Evolutionary conservation across 352 stramenopile species (phyloP).

Genomic region (Globisporangium middletonii): DNA sequence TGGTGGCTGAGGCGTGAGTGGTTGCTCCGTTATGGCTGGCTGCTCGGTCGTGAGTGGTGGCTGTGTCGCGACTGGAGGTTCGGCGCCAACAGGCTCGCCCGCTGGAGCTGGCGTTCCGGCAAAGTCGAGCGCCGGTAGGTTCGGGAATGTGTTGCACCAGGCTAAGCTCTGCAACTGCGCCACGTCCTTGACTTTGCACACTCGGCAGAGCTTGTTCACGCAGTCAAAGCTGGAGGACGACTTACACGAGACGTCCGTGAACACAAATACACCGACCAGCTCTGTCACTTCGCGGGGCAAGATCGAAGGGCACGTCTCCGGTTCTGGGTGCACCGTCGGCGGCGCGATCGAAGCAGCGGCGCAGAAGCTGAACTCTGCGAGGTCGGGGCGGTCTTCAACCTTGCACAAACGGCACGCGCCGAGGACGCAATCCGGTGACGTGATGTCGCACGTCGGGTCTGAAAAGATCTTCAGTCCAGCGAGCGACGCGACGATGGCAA

Average conservation of each 20-base stretch:
- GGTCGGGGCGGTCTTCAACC: neutral
- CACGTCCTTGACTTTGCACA: constrained; percentile 6
- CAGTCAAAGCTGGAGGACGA: constrained; percentile 3
- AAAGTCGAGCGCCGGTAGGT: neutral
- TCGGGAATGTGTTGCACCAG: constrained; percentile 1
- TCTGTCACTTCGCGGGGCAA: neutral
- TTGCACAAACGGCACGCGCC: constrained; percentile 1
- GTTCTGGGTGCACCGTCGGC: neutral
- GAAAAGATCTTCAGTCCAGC: neutral
- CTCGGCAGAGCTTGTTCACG: constrained; percentile 1
- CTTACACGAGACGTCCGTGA: constrained; percentile 9
- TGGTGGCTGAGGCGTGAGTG: too few species aligned
- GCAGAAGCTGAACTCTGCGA: constrained; percentile 2
- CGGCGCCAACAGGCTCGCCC: too few species aligned
- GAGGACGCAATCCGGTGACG: neutral
- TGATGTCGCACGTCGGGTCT: neutral
- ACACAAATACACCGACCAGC: neutral
- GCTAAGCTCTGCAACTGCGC: neutral
- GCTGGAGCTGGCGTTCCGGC: neutral
- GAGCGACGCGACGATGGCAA: neutral
- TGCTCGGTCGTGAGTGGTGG: too few species aligned
- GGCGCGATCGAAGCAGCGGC: neutral
- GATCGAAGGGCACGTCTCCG: constrained; percentile 1
- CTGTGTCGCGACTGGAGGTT: neutral
- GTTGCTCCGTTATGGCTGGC: too few species aligned